Evolutionary conservation across 441 rosid genomes (phyloP), one percentile per base, ranked within the genome.

Genomic region (Adansonia grandidieri): DNA sequence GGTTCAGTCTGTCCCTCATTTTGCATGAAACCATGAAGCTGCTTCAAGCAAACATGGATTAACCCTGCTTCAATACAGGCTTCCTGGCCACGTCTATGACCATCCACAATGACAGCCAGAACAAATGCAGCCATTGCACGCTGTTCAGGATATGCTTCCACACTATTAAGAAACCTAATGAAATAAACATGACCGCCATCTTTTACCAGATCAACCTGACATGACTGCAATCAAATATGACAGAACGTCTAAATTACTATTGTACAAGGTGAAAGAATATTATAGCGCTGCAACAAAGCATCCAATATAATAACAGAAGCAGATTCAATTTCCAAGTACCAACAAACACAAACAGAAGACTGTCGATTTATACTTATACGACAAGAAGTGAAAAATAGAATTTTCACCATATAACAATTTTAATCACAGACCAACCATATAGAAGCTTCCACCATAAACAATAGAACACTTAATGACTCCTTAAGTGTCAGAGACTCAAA

Each of bases 81-180:
- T 88, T 93, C 97, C 84, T 95, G 98, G 84, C 99, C 99, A 79
- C 89, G 88, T 78, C 96, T 87, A 77, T 97, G 98, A 51, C 99
- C 98, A 84, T 97, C 99, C 82, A 95, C 96, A 87, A 97, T 93
- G 85, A 95, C 99, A 68, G 99, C 98, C 91, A 97, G 88, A 78
- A 95, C 98, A 93, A 97, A 97, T 78, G 98, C 98, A 83, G 98
- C 98, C 99, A 97, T 97, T 57, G 98, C 99, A 81, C 98, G 97
- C 85, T 95, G 99, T 82, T 97, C 99, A 50, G 99, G 98, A 84
- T 85, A 97, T 65, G 99, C 98, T 88, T 93, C 98, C 83, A 89
- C 86, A 82, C 98, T 93, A 86, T 97, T 98, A 81, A 97, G 97
- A 86, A 97, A 95, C 86, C 93, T 87, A 80, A 97, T 93, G 87